Evolutionary conservation across 2,329 filamentous ascomycete species (phyloP).

Genomic region (Tolypocladium endophyticum): DNA sequence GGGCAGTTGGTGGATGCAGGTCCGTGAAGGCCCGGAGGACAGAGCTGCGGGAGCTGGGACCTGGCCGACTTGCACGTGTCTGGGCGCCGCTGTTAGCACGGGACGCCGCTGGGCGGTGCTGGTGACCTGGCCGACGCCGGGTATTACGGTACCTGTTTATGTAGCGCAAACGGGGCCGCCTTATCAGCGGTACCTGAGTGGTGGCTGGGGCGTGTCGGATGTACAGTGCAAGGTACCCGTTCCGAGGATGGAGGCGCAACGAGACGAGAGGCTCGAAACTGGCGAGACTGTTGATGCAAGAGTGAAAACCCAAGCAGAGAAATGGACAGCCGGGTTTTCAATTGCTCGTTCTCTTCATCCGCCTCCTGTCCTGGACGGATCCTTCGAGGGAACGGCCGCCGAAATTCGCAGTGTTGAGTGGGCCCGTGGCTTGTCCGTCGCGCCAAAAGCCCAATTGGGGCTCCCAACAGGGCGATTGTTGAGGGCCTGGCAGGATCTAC

Average conservation of each 20-base stretch:
- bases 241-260: neutral
- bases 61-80: neutral
- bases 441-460: slow-evolving; percentile 3
- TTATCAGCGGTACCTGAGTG: neutral
- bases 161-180: neutral
- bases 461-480: slow-evolving; percentile 3
- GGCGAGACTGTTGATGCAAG: neutral
- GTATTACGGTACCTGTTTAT: neutral
- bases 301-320: neutral
- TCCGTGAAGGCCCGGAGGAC: slow-evolving; percentile 1
- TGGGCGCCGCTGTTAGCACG: neutral
- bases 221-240: neutral
- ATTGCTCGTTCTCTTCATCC: neutral
- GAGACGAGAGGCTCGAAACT: neutral
- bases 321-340: neutral
- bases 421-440: neutral
- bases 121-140: neutral
- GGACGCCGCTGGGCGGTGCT: neutral
- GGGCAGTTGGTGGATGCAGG: slow-evolving; percentile 1
- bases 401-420: neutral
- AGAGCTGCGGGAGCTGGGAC: neutral
- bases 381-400: neutral
- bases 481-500: neutral
- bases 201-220: neutral
- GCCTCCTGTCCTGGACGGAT: no score